Percentiles rank a stretch among this genome's conserved stretches.
phyloP scores from a whole-genome alignment of 1,139 yeast genomes.

The Oligophagozyma castellii region DNA sequence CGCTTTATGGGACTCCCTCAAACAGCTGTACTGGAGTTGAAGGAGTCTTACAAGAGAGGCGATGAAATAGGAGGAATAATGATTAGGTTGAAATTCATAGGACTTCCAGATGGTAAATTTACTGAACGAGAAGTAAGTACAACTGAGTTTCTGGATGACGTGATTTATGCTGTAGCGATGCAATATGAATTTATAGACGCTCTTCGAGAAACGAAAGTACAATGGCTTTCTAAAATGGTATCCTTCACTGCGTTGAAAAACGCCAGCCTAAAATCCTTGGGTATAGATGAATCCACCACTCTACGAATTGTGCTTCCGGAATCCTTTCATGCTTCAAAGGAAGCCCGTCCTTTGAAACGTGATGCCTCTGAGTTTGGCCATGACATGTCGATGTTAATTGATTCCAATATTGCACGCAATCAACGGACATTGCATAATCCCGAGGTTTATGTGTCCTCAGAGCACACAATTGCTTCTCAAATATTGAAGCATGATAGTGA shows the following conservation, averaged over 20 bases:
- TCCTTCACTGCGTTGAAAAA: constrained; percentile 6
- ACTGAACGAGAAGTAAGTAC: not conserved
- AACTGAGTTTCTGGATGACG: not conserved
- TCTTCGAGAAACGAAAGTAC: constrained; percentile 6
- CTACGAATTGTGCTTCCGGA: constrained; percentile 6
- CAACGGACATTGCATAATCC: constrained; percentile 6
- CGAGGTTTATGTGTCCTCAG: constrained; percentile 5
- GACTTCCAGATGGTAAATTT: not conserved
- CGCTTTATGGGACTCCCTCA: constrained; percentile 24
- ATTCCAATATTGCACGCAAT: not conserved
- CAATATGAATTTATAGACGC: not conserved
- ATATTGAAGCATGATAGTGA: constrained; percentile 3
- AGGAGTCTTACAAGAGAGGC: not conserved
- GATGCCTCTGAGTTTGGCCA: not conserved
- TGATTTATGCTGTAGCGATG: not conserved
- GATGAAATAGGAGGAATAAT: not conserved
- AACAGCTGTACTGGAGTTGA: constrained; percentile 23
- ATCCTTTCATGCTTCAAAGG: constrained; percentile 1
- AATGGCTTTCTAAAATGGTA: constrained; percentile 12
- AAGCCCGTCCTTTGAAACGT: not conserved
- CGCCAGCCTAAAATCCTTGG: constrained; percentile 10
- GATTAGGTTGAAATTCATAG: not conserved
- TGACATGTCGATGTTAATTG: not conserved
- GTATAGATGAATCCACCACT: constrained; percentile 11
- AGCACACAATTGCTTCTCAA: constrained; percentile 1